Base-by-base conservation (phyloP, 352 stramenopile species). In the Globisporangium emineosum region DNA sequence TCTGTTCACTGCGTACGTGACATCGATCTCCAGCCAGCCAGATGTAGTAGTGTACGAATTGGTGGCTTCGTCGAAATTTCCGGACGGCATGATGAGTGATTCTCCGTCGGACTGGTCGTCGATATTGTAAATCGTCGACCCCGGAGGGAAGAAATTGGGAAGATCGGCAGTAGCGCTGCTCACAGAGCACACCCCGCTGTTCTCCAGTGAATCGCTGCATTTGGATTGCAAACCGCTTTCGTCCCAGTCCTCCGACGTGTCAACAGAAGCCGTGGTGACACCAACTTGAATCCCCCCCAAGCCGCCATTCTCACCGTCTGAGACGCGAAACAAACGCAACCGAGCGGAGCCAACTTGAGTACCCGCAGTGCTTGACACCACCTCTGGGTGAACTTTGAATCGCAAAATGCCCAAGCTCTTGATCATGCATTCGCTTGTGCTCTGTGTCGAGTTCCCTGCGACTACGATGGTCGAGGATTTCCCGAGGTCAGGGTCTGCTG, bases 21-120 rank as follows among this genome's bases (percentile, higher is more conserved):
- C 75, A 49, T 92, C 83, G 49, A 92, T 78, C 29, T 88, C 76
- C 27, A 92, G 32, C 83, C 83, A 90, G 0, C 78, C 78, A 21
- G 71, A 69, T 0, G 70, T 69, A 15, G 63, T 47, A 5, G 73
- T 52, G 49, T 82, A 86, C 27, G 40, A n/a, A 60, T 90, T 88
- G 2, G 59, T 68, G 4, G 50, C 64, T 17, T 54, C 15, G 47
- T 89, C 65, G 43, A 91, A 80, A 10, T 57, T 5, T 9, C 62
- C 67, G 35, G 70, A 57, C 27, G 82, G 80, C 0, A 54, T 23
- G 30, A 90, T 65, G 3, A 65, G 42, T 2, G 42, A 67, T 65
- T 79, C 67, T 29, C 77, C 80, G 42, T 72, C 69, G 0, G 64
- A 69, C 2, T 65, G 47, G 0, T 33, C 19, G 10, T n/a, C 52